Evolutionary conservation across 2,329 filamentous ascomycete genomes (phyloP), one percentile per base, ranked within the genome.

Genomic region (Xylogone sp.): DNA sequence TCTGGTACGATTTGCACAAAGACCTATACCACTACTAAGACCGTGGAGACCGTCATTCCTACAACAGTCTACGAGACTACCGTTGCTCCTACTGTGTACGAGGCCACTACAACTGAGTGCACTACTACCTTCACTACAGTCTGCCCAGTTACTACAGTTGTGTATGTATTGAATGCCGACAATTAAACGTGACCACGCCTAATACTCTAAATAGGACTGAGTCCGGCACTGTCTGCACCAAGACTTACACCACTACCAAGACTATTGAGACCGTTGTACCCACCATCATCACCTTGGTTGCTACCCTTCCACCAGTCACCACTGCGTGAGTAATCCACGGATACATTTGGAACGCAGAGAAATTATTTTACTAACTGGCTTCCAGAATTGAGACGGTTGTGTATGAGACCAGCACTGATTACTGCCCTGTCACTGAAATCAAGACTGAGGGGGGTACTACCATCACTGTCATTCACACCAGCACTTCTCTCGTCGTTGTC

Each of bases 341-440:
- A 67, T 61, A 1, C 60, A 59, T 3, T 45, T 6, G 4, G 21
- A 22, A 21, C 13, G 13, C n/a, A 10, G 6, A 3, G 13, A 5
- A 27, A n/a, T 18, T 19, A n/a, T 3, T 10, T 45, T 60, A 60
- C n/a, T 9, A 39, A 9, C 24, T 27, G 24, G 24, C 6, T 39
- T 39, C n/a, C 19, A 59, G 62, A 3, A 45, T 70, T n/a, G 59
- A 65, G 46, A 62, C 64, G 24, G 61, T 65, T 12, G 60, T 65
- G 22, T 59, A 67, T 24, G 57, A 27, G 46, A 63, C 50, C 62
- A 66, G 39, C 31, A 78, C 75, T 13, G 69, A 66, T 16, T 63
- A 76, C 13, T 75, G 71, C 61, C 71, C 74, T 8, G 60, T 77
- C 13, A 77, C 74, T 1, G 66, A 73, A 58, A 72, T 71, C 45